phyloP scores from a whole-genome alignment of 106 monocot genomes.

The Gastrodia elata region DNA sequence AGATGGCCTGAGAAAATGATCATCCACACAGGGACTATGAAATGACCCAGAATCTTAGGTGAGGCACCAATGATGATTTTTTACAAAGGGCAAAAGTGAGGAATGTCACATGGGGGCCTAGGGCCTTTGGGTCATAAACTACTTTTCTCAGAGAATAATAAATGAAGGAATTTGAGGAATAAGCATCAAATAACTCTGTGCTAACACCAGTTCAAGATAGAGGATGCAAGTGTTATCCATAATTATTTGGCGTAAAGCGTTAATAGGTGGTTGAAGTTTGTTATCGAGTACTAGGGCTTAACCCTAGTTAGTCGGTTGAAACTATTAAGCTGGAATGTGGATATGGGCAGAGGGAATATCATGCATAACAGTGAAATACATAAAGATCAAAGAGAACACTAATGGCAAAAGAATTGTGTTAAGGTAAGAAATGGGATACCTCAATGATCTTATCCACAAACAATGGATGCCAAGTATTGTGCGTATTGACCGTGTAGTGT shows the following conservation, averaged over 20 bases:
- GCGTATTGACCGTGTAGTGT: constrained; percentile 1
- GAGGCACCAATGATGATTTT: constrained; percentile 1
- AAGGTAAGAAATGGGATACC: no score
- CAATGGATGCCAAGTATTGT: constrained; percentile 3
- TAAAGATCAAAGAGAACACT: constrained; percentile 1
- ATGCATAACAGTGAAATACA: constrained; percentile 3
- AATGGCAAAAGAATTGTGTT: neutral
- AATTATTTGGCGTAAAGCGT: constrained; percentile 12
- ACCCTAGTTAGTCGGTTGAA: neutral
- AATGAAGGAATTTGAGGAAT: neutral
- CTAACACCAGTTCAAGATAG: neutral
- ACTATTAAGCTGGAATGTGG: constrained; percentile 6
- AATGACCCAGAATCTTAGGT: neutral
- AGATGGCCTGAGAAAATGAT: no score
- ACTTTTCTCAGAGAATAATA: neutral
- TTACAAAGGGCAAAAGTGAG: constrained; percentile 9
- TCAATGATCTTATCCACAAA: constrained; percentile 4
- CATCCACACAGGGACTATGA: neutral
- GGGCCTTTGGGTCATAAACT: no score
- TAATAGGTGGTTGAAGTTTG: constrained; percentile 5
- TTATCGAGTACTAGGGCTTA: neutral
- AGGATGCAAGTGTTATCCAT: constrained; percentile 9
- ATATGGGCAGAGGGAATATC: constrained; percentile 7
- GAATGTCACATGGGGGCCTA: constrained; percentile 8
- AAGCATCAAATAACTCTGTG: neutral